phyloP scores from a whole-genome alignment of 768 basidiomycete species.

The Kwoniella dendrophila region DNA sequence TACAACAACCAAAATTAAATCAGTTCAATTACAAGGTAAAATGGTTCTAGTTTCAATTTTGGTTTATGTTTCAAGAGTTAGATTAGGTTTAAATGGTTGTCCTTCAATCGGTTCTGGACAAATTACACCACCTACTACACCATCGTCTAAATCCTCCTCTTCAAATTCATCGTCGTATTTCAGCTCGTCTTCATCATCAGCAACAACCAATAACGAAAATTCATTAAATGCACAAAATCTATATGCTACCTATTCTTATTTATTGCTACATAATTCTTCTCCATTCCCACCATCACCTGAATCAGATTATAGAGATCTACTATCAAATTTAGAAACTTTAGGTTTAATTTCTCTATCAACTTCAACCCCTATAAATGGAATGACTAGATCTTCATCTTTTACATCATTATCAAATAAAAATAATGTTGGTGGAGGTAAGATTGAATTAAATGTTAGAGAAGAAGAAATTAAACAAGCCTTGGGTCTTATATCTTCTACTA shows the following conservation, averaged over 20 bases:
- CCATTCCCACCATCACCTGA: conserved; percentile 53
- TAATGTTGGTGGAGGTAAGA: conserved; percentile 24
- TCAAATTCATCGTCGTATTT: no score
- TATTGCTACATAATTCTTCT: conserved; percentile 46
- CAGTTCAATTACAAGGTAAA: conserved; percentile 55
- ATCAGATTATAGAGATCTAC: conserved; percentile 55
- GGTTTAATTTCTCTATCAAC: conserved; percentile 45
- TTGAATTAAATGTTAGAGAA: conserved; percentile 46
- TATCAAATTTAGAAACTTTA: conserved; percentile 53
- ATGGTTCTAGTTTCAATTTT: conserved; percentile 54
- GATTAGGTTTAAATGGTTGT: conserved; percentile 38
- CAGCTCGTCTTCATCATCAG: no score
- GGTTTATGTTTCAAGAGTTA: conserved; percentile 36
- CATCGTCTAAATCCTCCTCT: conserved; percentile 18
- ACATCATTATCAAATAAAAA: conserved; percentile 7
- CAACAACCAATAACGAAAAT: no score
- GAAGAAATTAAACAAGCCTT: conserved; percentile 50
- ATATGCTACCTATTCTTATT: conserved; percentile 53
- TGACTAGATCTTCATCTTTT: conserved; percentile 29
- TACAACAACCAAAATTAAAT: conserved; percentile 47
- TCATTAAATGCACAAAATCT: conserved; percentile 30
- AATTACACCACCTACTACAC: conserved; percentile 26
- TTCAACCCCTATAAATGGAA: conserved; percentile 3
- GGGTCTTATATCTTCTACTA: conserved; percentile 25
- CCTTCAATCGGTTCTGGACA: conserved; percentile 15